These are phyloP conservation scores for Trametes cinnabarina DNA, from an alignment of 768 basidiomycete species.

Conservation along the genomic window DNA sequence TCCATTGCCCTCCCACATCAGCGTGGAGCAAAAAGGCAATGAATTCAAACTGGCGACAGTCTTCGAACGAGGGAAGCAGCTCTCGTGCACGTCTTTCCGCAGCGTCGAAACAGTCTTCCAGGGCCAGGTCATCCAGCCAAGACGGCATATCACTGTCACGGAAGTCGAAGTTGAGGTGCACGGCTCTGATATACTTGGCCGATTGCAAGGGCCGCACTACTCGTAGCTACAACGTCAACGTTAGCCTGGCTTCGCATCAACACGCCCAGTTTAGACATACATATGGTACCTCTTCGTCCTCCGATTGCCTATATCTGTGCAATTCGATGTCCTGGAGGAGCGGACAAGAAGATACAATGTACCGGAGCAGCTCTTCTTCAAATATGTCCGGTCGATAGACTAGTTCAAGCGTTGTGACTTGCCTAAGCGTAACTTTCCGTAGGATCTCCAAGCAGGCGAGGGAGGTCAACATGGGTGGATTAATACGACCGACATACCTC, in stretches of 20 bases:
- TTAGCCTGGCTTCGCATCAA: not conserved
- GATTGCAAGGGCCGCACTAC: not conserved
- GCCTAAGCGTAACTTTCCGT: not conserved
- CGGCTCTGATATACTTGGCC: not conserved
- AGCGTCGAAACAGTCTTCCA: not conserved
- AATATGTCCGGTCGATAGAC: not conserved
- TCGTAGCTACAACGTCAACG: not conserved
- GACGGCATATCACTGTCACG: not conserved
- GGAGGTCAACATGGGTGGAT: not conserved
- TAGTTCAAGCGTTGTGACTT: not conserved
- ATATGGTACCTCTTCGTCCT: not conserved
- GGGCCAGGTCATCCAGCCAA: not conserved
- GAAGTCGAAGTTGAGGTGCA: not conserved
- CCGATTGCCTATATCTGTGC: not conserved
- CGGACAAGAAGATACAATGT: not conserved
- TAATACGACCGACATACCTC: not conserved
- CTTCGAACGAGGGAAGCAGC: not conserved
- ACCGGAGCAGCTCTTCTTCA: not conserved
- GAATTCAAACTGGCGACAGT: not conserved
- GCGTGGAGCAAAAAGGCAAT: not conserved
- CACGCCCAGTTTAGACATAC: not conserved
- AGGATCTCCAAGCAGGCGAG: not conserved
- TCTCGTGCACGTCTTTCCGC: not conserved
- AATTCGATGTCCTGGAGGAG: not conserved
- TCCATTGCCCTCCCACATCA: not conserved